Percentiles rank a stretch among this genome's conserved stretches.
phyloP scores from a whole-genome alignment of 2,329 filamentous ascomycete species.

The Botrytis fragariae region DNA sequence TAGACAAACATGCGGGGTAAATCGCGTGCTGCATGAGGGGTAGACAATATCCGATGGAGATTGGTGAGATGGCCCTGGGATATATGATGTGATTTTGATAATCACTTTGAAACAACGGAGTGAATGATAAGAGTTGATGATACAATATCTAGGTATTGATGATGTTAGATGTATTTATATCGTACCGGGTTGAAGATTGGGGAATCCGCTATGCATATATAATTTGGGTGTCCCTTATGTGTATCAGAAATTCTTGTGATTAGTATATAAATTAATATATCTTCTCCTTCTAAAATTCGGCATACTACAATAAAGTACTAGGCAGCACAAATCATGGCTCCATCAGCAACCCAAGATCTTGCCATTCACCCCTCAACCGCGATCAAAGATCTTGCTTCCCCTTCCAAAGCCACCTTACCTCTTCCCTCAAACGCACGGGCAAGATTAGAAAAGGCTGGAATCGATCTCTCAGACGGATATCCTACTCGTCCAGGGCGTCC shows the following conservation, averaged over 20 bases:
- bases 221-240: neutral
- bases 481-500: slow-evolving; percentile 67
- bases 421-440: slow-evolving; percentile 56
- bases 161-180: neutral
- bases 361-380: slow-evolving; percentile 52
- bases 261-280: neutral
- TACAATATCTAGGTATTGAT: neutral
- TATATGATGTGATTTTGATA: neutral
- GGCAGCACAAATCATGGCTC: neutral
- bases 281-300: neutral
- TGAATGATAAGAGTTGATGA: neutral
- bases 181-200: neutral
- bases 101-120: neutral
- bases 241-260: neutral
- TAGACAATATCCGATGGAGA: neutral
- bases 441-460: slow-evolving; percentile 64
- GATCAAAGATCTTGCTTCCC: slow-evolving; percentile 62
- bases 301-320: neutral
- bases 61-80: neutral
- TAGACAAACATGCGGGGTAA: slow-evolving; percentile 13
- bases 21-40: slow-evolving; percentile 1
- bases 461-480: slow-evolving; percentile 68
- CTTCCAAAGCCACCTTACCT: slow-evolving; percentile 61
- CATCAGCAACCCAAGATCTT: slow-evolving; percentile 43
- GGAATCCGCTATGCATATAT: neutral